Percentiles rank a stretch among this genome's conserved stretches.
phyloP scores from a whole-genome alignment of 768 basidiomycete species.

The Xanthoconium stramineum region DNA sequence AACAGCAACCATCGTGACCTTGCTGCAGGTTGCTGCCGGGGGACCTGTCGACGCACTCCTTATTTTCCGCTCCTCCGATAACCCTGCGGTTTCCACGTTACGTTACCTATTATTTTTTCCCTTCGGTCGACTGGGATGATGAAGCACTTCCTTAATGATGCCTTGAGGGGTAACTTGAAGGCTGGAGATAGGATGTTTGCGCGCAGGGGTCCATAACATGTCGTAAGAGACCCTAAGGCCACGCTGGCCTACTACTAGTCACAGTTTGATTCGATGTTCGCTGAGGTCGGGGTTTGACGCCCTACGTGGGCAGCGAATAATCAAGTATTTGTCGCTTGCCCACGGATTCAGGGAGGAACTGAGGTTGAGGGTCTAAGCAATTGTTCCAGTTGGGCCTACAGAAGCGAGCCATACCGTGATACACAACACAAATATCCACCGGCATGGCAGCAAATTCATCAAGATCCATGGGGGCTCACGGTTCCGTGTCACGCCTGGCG shows the following conservation, averaged over 20 bases:
- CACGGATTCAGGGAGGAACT: background rate
- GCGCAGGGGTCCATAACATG: conserved; percentile 15
- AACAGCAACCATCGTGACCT: conserved; percentile 2
- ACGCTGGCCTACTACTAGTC: background rate
- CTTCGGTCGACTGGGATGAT: conserved; percentile 3
- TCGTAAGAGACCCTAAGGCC: conserved; percentile 21
- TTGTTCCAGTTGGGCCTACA: background rate
- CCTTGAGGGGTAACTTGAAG: background rate
- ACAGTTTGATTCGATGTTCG: background rate
- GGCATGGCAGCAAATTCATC: conserved; percentile 6
- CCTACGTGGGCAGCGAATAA: background rate
- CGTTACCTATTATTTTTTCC: conserved; percentile 20
- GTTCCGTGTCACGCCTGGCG: conserved; percentile 2
- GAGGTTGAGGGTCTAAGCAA: background rate
- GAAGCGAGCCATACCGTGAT: conserved; percentile 1
- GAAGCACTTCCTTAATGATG: conserved; percentile 12
- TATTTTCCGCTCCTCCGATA: conserved; percentile 21
- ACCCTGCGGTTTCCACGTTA: conserved; percentile 23
- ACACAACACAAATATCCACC: background rate
- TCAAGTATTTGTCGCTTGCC: background rate
- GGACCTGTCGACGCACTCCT: conserved; percentile 6
- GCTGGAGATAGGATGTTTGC: conserved; percentile 21
- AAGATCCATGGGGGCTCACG: conserved; percentile 8
- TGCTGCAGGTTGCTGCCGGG: conserved; percentile 9
- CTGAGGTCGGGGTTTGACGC: background rate